phyloP scores from a whole-genome alignment of 768 basidiomycete genomes.

The Filobasidium floriforme region DNA sequence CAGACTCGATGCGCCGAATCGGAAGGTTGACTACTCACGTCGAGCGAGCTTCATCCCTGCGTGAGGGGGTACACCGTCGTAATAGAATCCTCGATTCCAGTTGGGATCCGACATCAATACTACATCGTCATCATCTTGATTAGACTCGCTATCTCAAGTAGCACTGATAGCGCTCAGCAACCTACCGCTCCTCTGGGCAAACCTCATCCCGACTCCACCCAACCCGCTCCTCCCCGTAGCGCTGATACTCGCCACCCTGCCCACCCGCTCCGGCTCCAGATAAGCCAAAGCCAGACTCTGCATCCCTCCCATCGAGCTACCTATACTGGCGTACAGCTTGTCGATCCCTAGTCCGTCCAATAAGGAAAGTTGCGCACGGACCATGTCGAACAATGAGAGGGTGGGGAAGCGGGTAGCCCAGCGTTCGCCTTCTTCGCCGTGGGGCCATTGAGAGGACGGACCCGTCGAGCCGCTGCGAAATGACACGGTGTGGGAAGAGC shows the following conservation, averaged over 20 bases:
- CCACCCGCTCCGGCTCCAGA: constrained; percentile 78
- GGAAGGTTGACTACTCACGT: constrained; percentile 54
- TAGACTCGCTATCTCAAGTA: constrained; percentile 9
- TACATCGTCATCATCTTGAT: constrained; percentile 39
- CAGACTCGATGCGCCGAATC: background rate
- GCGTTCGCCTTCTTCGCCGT: constrained; percentile 49
- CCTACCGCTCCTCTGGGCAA: constrained; percentile 90
- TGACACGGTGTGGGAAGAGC: background rate
- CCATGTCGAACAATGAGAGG: constrained; percentile 93
- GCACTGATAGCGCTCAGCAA: constrained; percentile 18
- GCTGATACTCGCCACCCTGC: constrained; percentile 85
- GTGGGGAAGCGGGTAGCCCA: constrained; percentile 91
- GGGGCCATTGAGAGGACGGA: constrained; percentile 71
- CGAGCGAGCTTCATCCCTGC: constrained; percentile 97
- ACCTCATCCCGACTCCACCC: constrained; percentile 87
- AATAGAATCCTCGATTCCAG: constrained; percentile 99
- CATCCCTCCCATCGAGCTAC: constrained; percentile 96
- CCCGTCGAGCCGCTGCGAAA: constrained; percentile 68
- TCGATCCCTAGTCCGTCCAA: constrained; percentile 76
- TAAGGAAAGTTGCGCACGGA: constrained; percentile 78
- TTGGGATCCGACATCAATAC: constrained; percentile 99
- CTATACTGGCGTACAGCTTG: constrained; percentile 84
- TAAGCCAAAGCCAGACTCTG: constrained; percentile 93
- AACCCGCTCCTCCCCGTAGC: constrained; percentile 89
- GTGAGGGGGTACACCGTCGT: constrained; percentile 88